These are phyloP conservation scores for Blastobotrys terrestris DNA, from an alignment of 805 yeast species.

Conservation along the genomic window DNA sequence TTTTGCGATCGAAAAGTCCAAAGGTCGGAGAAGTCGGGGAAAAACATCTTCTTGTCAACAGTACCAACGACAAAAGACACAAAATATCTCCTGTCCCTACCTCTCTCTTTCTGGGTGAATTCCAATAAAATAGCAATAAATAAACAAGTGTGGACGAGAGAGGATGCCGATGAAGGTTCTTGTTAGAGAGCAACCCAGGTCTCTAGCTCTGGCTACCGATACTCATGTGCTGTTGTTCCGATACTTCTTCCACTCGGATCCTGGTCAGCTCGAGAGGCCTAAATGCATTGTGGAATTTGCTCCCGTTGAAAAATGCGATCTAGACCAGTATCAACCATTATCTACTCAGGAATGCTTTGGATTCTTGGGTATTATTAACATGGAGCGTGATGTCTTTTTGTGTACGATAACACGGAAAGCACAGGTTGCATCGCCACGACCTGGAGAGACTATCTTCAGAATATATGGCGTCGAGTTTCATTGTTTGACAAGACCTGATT, in stretches of 20 bases:
- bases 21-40: too few species aligned
- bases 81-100: neutral
- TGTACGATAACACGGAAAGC: constrained; percentile 73
- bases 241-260: constrained; percentile 18
- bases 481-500: constrained; percentile 59
- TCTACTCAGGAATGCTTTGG: constrained; percentile 39
- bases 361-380: constrained; percentile 72
- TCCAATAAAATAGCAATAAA: too few species aligned
- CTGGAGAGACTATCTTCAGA: constrained; percentile 70
- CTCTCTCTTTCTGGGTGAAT: too few species aligned
- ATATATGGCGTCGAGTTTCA: constrained; percentile 84
- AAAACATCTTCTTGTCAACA: neutral
- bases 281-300: constrained; percentile 41
- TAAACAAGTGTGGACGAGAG: neutral
- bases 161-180: constrained; percentile 47
- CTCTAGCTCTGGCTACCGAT: constrained; percentile 58
- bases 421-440: constrained; percentile 76
- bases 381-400: constrained; percentile 61
- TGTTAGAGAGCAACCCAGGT: constrained; percentile 59
- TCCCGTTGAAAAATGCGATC: constrained; percentile 34
- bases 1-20: too few species aligned
- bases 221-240: constrained; percentile 53
- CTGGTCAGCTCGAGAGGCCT: constrained; percentile 13
- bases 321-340: constrained; percentile 34
- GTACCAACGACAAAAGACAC: neutral